phyloP scores from a whole-genome alignment of 768 basidiomycete genomes.

The Boletus fagicola region DNA sequence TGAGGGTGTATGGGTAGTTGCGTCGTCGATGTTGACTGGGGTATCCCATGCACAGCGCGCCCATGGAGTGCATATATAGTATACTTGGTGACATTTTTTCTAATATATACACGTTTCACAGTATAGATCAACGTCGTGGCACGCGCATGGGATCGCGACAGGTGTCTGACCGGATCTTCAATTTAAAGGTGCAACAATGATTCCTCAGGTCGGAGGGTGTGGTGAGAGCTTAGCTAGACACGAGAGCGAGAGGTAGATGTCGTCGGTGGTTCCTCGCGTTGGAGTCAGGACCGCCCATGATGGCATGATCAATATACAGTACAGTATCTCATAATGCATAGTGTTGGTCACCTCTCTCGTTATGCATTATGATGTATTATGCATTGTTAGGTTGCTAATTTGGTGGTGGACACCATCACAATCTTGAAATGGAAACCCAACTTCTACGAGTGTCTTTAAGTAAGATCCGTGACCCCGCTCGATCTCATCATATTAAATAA shows the following conservation, averaged over 20 bases:
- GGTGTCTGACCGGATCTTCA: background rate
- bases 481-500: too few relatives aligned
- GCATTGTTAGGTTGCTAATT: too few relatives aligned
- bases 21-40: background rate
- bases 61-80: background rate
- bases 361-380: too few relatives aligned
- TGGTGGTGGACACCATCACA: too few relatives aligned
- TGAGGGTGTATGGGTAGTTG: conserved; percentile 25
- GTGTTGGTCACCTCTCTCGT: too few relatives aligned
- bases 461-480: too few relatives aligned
- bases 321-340: too few relatives aligned
- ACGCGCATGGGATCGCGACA: background rate
- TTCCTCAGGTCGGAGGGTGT: background rate
- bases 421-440: too few relatives aligned
- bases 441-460: too few relatives aligned
- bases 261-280: background rate
- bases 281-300: too few relatives aligned
- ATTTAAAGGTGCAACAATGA: background rate
- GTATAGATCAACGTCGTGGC: background rate
- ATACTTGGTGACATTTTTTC: background rate
- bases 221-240: background rate
- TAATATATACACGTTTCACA: background rate
- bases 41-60: background rate
- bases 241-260: background rate
- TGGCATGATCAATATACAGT: too few relatives aligned